A percentile compares a stretch with the other conserved stretches of the same genome.
These are phyloP conservation scores for Pholiota adiposa DNA, from an alignment of 1,284 basidiomycete species.

Conservation along the genomic window DNA sequence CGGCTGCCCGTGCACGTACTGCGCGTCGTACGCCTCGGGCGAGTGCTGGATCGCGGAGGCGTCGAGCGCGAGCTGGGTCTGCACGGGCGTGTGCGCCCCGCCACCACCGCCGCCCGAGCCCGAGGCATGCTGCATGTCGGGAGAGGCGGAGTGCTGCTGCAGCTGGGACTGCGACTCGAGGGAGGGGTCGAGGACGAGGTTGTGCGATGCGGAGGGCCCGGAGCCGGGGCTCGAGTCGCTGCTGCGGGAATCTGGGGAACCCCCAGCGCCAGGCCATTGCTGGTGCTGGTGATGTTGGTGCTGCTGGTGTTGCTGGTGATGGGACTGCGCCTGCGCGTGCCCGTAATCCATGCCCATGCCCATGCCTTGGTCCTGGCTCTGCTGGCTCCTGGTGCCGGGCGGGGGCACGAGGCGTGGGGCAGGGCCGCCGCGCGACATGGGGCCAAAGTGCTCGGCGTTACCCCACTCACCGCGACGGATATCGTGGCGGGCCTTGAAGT, in stretches of 20 bases:
- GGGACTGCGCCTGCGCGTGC: too few relatives aligned
- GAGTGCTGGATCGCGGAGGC: conserved; percentile 11
- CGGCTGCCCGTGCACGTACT: background rate
- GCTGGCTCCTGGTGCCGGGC: background rate
- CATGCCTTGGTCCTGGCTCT: background rate
- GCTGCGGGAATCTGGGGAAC: background rate
- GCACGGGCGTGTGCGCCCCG: background rate
- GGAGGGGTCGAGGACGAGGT: background rate
- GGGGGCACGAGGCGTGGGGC: background rate
- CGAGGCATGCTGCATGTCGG: too few relatives aligned
- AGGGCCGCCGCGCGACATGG: background rate
- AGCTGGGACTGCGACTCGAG: too few relatives aligned
- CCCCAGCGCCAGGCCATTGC: background rate
- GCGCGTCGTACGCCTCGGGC: conserved; percentile 3
- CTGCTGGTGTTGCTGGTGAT: background rate
- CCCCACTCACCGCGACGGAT: conserved; percentile 69
- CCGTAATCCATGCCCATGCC: background rate
- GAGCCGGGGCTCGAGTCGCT: background rate
- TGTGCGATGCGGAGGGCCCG: background rate
- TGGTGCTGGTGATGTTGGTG: background rate
- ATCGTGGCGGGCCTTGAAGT: conserved; percentile 83
- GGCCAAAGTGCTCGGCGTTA: background rate
- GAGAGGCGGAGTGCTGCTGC: too few relatives aligned
- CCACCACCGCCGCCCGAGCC: too few relatives aligned
- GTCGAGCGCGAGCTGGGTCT: conserved; percentile 2